Conservation (phyloP, 2,329 filamentous ascomycete genomes). For the Gaeumannomyces sp. region DNA sequence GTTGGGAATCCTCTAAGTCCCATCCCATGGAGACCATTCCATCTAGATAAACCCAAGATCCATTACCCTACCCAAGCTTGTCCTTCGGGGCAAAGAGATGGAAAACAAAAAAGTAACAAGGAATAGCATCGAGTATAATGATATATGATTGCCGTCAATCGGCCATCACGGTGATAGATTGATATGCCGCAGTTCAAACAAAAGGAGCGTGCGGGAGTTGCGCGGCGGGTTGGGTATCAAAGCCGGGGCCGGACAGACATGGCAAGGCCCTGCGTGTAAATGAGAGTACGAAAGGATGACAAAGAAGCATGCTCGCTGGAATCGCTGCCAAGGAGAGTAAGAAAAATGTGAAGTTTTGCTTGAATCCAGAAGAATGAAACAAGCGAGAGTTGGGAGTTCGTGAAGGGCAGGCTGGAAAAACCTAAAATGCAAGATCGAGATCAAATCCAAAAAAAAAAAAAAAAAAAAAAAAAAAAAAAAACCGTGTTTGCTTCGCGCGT, state of each 20-base stretch:
- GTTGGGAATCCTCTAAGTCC: too few species aligned
- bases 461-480: too few species aligned
- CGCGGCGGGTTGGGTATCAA: not conserved
- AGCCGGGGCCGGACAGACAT: not conserved
- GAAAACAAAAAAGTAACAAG: not conserved
- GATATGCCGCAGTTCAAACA: not conserved
- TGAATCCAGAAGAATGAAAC: too few species aligned
- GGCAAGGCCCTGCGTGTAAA: not conserved
- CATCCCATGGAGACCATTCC: not conserved
- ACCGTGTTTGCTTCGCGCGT: too few species aligned
- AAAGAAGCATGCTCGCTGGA: not conserved
- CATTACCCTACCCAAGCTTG: not conserved
- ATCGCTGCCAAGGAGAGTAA: not conserved
- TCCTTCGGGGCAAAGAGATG: not conserved
- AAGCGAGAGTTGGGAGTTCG: too few species aligned
- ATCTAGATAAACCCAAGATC: not conserved
- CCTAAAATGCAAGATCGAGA: too few species aligned
- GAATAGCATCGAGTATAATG: not conserved
- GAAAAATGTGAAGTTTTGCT: too few species aligned
- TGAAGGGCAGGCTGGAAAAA: too few species aligned
- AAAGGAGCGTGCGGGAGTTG: not conserved
- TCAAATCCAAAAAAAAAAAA: too few species aligned
- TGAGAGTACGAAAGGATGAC: not conserved
- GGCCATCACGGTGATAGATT: not conserved
- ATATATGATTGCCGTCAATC: too few species aligned